Evolutionary conservation across 192 early-diverging fungal genomes (phyloP), one percentile per base, ranked within the genome.

Genomic region (Coemansia furcata): DNA sequence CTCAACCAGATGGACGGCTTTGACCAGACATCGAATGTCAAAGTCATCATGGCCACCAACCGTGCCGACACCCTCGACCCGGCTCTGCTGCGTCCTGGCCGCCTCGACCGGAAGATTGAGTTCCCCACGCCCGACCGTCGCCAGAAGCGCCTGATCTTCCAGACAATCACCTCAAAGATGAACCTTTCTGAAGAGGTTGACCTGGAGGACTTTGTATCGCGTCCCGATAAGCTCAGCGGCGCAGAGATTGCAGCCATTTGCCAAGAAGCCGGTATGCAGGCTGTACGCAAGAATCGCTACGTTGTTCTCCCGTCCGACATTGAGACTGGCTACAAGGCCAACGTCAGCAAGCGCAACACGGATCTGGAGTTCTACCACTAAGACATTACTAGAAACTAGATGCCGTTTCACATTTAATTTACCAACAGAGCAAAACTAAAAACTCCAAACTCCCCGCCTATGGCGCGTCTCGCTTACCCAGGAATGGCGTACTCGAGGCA

Each of bases 11-110:
- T 99, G 67, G 97, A 99, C 70, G 97, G 97, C 9, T 99, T 99
- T 80, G 97, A 98, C 68, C 92, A 91, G 23, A 84, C 90, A 44
- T 90, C 92, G 44, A 94, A 98, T 72, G 95, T 99, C 72, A 99
- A 99, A 85, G 97, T 99, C 30, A 95, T 99, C 70, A 98, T 98
- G 96, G 97, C 97, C 4, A 99, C 97, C 26, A 99, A 99, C 83
- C 88, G 92, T 62, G 94, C 94, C 60, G 97, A 99, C 62, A 89
- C 92, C 19, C 78, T 99, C 35, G 97, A 99, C 72, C 96, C 97
- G 8, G 97, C 97, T 0, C 82, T 99, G 71, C 92, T 99, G 72
- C 92, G 97, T 63, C 96, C 97, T 14, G 87, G 94, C 38, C 95
- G 97, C 84, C 94, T 99, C 70, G 97, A 99, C 76, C 89, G 97